Conservation (phyloP, 441 rosid genomes). For the Corymbia citriodora region DNA sequence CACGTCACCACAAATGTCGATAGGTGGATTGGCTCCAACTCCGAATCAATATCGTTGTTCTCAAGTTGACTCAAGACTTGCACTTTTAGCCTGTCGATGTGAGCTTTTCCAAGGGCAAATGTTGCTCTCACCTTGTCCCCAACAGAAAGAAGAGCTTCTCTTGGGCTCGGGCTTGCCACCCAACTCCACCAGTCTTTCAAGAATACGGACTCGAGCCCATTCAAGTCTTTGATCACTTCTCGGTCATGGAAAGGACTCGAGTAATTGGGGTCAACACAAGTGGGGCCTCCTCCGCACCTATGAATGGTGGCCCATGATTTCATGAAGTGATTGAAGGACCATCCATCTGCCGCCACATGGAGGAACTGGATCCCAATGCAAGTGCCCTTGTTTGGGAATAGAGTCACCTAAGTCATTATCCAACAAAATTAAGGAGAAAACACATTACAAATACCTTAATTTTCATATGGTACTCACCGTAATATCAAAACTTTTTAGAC, state of each 20-base stretch:
- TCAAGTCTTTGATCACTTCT: constrained; percentile 29
- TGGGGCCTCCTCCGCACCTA: background rate
- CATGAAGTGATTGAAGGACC: constrained; percentile 36
- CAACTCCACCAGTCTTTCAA: constrained; percentile 16
- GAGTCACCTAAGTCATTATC: constrained; percentile 18
- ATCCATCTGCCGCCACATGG: constrained; percentile 29
- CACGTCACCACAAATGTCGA: constrained; percentile 23
- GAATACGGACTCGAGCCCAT: constrained; percentile 12
- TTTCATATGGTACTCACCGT: no score
- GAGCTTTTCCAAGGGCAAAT: background rate
- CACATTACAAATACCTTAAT: background rate
- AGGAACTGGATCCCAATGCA: constrained; percentile 5
- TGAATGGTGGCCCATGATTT: constrained; percentile 43
- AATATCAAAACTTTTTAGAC: no score
- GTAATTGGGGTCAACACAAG: background rate
- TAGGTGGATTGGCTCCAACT: background rate
- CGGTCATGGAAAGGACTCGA: constrained; percentile 22
- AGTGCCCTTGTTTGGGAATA: constrained; percentile 42
- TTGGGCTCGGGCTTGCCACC: background rate
- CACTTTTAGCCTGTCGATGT: constrained; percentile 10
- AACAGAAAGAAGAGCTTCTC: background rate
- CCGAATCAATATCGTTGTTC: background rate
- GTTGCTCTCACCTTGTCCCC: constrained; percentile 10
- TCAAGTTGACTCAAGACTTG: background rate
- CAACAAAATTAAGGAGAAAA: background rate